These are phyloP conservation scores for Sphaerobolus stellatus DNA, from an alignment of 1,284 basidiomycete species.

Conservation along the genomic window DNA sequence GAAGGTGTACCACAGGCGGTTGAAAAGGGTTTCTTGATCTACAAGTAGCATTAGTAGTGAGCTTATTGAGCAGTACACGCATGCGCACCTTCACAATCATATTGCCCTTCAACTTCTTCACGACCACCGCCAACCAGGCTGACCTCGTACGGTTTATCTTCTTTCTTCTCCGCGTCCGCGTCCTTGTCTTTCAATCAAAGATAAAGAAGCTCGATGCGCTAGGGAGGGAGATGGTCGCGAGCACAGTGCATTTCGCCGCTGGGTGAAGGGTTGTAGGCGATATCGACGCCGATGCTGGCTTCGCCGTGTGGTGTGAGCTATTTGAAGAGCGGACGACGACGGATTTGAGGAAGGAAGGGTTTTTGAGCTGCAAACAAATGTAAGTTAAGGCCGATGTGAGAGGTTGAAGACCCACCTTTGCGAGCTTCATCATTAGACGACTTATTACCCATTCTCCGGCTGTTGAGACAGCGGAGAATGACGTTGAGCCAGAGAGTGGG, in stretches of 20 bases:
- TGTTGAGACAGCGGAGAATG: conserved; percentile 82
- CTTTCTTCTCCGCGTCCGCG: neutral
- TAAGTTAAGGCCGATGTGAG: too few species aligned
- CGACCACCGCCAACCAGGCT: conserved; percentile 87
- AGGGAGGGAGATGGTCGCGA: conserved; percentile 75
- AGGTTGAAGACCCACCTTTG: conserved; percentile 56
- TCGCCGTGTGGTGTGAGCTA: conserved; percentile 92
- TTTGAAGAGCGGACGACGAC: conserved; percentile 90
- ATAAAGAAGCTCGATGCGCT: conserved; percentile 6
- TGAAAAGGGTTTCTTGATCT: conserved; percentile 88
- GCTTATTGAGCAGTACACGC: neutral
- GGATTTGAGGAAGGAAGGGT: conserved; percentile 83
- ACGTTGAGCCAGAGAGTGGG: conserved; percentile 98
- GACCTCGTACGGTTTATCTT: conserved; percentile 90
- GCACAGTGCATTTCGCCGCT: conserved; percentile 82
- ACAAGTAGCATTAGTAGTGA: neutral
- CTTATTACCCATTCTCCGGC: conserved; percentile 84
- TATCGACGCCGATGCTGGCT: conserved; percentile 82
- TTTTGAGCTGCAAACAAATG: conserved; percentile 74
- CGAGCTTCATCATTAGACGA: conserved; percentile 90
- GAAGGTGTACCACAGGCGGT: conserved; percentile 97
- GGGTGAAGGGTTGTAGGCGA: conserved; percentile 58
- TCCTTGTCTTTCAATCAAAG: conserved; percentile 9
- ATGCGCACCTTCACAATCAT: conserved; percentile 71
- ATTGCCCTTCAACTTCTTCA: conserved; percentile 90